Base-by-base conservation (phyloP, 2,329 filamentous ascomycete species). In the Aspergillus melleus region DNA sequence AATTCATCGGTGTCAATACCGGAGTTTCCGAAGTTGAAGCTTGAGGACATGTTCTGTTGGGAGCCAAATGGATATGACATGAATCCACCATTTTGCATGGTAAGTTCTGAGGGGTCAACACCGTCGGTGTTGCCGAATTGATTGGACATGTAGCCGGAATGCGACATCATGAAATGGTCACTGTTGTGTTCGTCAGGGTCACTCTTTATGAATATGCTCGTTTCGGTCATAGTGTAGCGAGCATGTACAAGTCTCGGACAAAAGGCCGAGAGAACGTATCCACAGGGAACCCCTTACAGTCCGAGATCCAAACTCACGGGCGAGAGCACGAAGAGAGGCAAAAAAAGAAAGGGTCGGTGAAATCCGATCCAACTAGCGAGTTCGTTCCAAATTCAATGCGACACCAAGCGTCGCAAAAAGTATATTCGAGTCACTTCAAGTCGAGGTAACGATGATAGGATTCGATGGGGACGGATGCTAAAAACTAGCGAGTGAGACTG, bases 1-100 rank as follows among this genome's bases (percentile, higher is more conserved):
- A 98, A 82, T 73, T 97, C 94, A 64, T 97, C 94, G 65, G 96
- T 94, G 63, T 87, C 89, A 66, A 96, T 93, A 46, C 89, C 84
- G 11, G 91, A 90, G 61, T 89, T 90, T 60, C 89, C 90, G 67
- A 88, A 88, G 50, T 89, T 89, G 79, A 92, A 96, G 74, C 86
- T 89, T 59, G 87, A 88, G 32, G 85, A 83, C 65, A 88, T 81
- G 71, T 85, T 89, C 70, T 88, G 87, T 68, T 83, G 83, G 58
- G 85, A 84, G 57, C 83, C 82, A 67, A 86, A 90, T 1, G 85
- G 83, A 42, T 84, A 81, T 22, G 84, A 74, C 76, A 80, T 77
- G 65, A 79, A 86, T 57, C 76, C 77, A 57, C 74, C 73, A 62
- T 78, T 80, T 65, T 82, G 81, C 86, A 94, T 90, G 67, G 86